Conservation (phyloP, 129 eudicot species). For the Ambrosia trifida region DNA sequence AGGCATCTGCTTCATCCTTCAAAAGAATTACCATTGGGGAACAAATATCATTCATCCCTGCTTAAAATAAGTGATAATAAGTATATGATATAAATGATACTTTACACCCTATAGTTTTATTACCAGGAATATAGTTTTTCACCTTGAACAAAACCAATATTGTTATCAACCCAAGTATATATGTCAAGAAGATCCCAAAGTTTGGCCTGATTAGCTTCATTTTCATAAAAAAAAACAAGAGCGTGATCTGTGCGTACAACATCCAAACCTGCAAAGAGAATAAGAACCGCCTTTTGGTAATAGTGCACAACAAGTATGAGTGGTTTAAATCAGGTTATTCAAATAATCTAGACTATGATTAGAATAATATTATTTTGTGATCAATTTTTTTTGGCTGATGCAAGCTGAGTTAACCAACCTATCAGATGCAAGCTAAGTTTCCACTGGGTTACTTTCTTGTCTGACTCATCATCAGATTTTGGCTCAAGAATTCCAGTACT, state of each 20-base stretch:
- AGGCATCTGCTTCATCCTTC: slow-evolving; percentile 93
- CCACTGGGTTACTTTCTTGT: slow-evolving; percentile 74
- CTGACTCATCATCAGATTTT: slow-evolving; percentile 35
- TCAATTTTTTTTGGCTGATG: not conserved
- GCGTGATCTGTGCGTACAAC: slow-evolving; percentile 93
- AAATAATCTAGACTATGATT: no score
- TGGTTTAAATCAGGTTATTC: not conserved
- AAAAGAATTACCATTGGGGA: slow-evolving; percentile 94
- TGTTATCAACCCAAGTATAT: slow-evolving; percentile 87
- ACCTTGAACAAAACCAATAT: slow-evolving; percentile 99
- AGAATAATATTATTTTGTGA: not conserved
- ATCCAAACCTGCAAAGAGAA: slow-evolving; percentile 69
- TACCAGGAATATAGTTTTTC: slow-evolving; percentile 20
- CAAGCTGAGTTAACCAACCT: slow-evolving; percentile 53
- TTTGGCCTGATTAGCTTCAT: slow-evolving; percentile 83
- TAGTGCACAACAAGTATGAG: slow-evolving; percentile 1
- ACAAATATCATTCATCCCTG: slow-evolving; percentile 99
- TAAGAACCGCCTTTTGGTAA: slow-evolving; percentile 18
- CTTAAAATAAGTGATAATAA: slow-evolving; percentile 19
- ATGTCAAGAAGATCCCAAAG: slow-evolving; percentile 87
- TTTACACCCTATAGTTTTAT: not conserved
- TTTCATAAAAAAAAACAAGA: slow-evolving; percentile 78
- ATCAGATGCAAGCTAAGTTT: slow-evolving; percentile 80
- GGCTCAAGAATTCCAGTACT: slow-evolving; percentile 28
- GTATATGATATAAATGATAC: not conserved